Evolutionary conservation across 768 basidiomycete genomes (phyloP), one percentile per base, ranked within the genome.

Genomic region (Leccinum subtestaceum): DNA sequence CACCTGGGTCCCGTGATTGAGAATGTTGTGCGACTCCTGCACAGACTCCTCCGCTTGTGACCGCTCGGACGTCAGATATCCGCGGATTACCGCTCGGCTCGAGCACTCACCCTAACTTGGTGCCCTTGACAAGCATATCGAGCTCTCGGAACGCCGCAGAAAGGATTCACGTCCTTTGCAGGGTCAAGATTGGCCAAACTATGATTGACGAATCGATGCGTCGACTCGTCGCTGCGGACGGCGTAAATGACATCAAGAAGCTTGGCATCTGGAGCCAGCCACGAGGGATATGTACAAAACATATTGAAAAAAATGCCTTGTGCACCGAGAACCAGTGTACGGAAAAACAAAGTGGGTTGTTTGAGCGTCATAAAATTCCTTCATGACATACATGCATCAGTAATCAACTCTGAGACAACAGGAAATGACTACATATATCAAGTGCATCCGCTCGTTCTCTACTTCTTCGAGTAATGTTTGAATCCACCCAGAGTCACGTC

Each of bases 401-500:
- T n/a, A 55, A 66, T 66, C 57, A 60, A 32, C 49, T 50, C 34
- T 36, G 43, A 40, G 34, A 32, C n/a, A 54, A 40, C 25, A 38
- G 60, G 8, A 45, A 36, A 62, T 58, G 53, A 53, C 38, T 19
- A 46, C 53, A 36, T 56, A 91, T 89, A 95, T 90, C 54, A 95
- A 80, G 72, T 96, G 93, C 92, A 97, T 96, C 36, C 96, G 80
- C 76, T 99, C 96, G 70, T 98, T 98, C 70, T 98, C 94, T 12
- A 94, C 94, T 76, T 97, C 96, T 70, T 94, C 89, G n/a, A 97
- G 77, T 46, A 93, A 83, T 6, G 93, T 95, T 70, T 95, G 92
- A 63, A 97, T 97, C 94, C 94, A 95, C 38, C 84, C 80, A 27
- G 78, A 78, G 65, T 84, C 82, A 58, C 82, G 78, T 64, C 77